These are phyloP conservation scores for Effrenium voratum DNA, from an alignment of 73 alveolate genomes.

Conservation along the genomic window DNA sequence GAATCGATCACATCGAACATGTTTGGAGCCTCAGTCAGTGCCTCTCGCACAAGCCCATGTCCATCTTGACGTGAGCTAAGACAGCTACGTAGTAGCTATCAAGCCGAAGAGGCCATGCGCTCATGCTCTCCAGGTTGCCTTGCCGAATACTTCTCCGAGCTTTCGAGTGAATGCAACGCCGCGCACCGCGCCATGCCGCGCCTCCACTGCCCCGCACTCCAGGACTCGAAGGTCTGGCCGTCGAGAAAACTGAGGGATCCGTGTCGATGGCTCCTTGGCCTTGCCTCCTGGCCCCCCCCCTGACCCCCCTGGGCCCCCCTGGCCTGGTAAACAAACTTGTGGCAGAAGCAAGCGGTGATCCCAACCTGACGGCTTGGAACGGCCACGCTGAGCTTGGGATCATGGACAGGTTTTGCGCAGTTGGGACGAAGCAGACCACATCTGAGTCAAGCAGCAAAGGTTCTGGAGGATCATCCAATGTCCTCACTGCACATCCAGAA, in stretches of 20 bases:
- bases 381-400: neutral
- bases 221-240: neutral
- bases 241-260: neutral
- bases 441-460: neutral
- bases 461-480: conserved; percentile 47
- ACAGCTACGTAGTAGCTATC: conserved; percentile 50
- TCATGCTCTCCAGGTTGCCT: conserved; percentile 12
- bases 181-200: neutral
- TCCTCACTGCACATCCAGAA: neutral
- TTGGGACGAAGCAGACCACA: neutral
- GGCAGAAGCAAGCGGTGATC: conserved; percentile 22
- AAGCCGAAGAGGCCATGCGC: conserved; percentile 47
- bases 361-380: conserved; percentile 6
- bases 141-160: neutral
- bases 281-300: no score
- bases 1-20: conserved; percentile 87
- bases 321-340: conserved; percentile 26
- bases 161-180: neutral
- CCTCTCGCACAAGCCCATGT: neutral
- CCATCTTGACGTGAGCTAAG: neutral
- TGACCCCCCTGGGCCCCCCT: neutral
- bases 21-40: conserved; percentile 26
- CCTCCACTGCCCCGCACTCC: neutral
- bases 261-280: neutral
- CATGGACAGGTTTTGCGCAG: neutral